Percentiles rank a stretch among this genome's conserved stretches.
Conservation (phyloP, 179 eudicot species). For the Sideroxylon spinosum region DNA sequence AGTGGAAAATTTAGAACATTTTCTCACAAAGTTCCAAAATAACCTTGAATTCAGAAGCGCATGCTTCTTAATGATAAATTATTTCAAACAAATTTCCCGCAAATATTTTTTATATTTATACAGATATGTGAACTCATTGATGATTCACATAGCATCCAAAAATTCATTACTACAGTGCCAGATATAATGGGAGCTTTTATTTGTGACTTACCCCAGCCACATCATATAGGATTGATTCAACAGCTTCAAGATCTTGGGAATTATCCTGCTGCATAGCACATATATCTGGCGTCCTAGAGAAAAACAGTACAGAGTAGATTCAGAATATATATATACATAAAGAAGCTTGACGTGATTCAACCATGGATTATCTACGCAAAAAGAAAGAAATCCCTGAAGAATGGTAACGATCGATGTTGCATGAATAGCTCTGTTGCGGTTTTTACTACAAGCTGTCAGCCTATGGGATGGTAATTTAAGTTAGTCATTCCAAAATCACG, state of each 20-base stretch:
- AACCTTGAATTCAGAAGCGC: background rate
- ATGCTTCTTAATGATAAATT: too few species aligned
- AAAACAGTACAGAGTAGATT: background rate
- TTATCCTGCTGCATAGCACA: slow-evolving; percentile 73
- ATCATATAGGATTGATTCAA: slow-evolving; percentile 46
- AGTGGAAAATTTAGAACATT: background rate
- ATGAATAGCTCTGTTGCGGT: too few species aligned
- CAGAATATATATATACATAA: background rate
- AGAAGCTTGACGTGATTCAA: background rate
- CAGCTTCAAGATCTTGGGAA: slow-evolving; percentile 46
- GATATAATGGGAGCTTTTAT: background rate
- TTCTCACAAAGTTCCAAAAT: background rate
- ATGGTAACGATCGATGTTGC: background rate
- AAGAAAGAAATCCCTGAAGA: background rate
- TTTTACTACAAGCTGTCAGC: background rate
- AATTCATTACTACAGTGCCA: background rate
- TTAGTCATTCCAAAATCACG: too few species aligned
- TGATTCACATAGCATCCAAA: background rate
- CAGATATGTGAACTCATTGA: background rate
- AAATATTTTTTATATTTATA: background rate
- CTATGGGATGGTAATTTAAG: background rate
- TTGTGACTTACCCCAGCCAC: slow-evolving; percentile 47
- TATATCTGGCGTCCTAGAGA: slow-evolving; percentile 64
- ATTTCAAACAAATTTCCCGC: background rate
- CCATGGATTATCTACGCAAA: background rate